These are phyloP conservation scores for Septoria petroselini DNA, from an alignment of 2,329 filamentous ascomycete species.

Conservation along the genomic window DNA sequence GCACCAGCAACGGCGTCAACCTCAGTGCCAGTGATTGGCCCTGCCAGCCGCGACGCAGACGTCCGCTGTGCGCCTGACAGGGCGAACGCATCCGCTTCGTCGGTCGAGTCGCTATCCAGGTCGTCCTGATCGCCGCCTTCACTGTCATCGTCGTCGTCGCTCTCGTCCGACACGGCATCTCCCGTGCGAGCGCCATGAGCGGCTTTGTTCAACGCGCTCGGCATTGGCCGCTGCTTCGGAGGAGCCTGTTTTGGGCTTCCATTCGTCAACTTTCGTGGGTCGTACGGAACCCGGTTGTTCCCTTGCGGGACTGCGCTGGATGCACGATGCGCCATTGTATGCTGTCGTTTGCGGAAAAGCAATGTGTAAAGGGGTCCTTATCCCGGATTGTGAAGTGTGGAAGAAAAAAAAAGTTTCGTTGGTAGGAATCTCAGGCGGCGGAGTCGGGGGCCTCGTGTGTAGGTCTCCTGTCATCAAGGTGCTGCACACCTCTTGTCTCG, in stretches of 20 bases:
- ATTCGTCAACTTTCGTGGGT: constrained; percentile 19
- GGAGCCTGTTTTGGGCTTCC: constrained; percentile 17
- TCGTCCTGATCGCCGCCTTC: constrained; percentile 1
- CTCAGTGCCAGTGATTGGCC: constrained; percentile 24
- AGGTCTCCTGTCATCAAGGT: neutral
- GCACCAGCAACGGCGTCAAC: constrained; percentile 22
- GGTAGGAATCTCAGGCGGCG: neutral
- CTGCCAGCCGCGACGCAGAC: constrained; percentile 31
- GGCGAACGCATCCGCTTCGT: constrained; percentile 33
- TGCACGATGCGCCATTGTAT: constrained; percentile 18
- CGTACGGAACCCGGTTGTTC: constrained; percentile 14
- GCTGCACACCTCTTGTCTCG: constrained; percentile 3
- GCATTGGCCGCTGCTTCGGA: constrained; percentile 13
- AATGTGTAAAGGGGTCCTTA: neutral
- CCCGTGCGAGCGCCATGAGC: constrained; percentile 18
- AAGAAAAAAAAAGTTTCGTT: neutral
- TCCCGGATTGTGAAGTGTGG: neutral
- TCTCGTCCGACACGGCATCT: constrained; percentile 26
- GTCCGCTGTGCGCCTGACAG: constrained; percentile 31
- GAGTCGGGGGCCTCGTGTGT: neutral
- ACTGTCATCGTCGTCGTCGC: constrained; percentile 26
- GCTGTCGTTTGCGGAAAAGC: neutral
- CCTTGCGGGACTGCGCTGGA: constrained; percentile 12
- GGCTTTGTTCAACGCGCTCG: constrained; percentile 20
- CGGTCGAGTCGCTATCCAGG: constrained; percentile 21